phyloP scores from a whole-genome alignment of 2,329 filamentous ascomycete species.

The Aspergillus pseudoglaucus region DNA sequence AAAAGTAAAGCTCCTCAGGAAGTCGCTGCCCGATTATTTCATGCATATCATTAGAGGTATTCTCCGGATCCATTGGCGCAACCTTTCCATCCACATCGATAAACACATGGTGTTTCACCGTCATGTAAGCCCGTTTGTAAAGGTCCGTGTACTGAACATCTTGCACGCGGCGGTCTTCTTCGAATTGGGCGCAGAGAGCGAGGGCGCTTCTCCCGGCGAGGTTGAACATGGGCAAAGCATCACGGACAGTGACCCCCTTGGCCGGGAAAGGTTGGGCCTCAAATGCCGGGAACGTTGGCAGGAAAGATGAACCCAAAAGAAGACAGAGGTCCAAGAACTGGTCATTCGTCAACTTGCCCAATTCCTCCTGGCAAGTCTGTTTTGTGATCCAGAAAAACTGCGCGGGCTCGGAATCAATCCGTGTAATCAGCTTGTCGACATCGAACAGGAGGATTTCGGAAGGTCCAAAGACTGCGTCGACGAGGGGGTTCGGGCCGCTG shows the following conservation, averaged over 20 bases:
- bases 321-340: conserved; percentile 79
- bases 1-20: conserved; percentile 84
- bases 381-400: conserved; percentile 60
- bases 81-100: conserved; percentile 72
- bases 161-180: conserved; percentile 67
- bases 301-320: conserved; percentile 73
- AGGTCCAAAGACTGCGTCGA: conserved; percentile 73
- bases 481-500: conserved; percentile 59
- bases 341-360: conserved; percentile 59
- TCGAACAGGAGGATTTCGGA: conserved; percentile 82
- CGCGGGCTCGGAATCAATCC: conserved; percentile 50
- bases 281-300: conserved; percentile 72
- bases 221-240: conserved; percentile 72
- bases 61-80: conserved; percentile 64
- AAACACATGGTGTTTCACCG: conserved; percentile 80
- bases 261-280: conserved; percentile 53
- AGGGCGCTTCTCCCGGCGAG: conserved; percentile 61
- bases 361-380: conserved; percentile 61
- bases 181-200: conserved; percentile 67
- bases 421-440: conserved; percentile 65
- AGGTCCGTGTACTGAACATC: conserved; percentile 74
- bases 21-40: conserved; percentile 86
- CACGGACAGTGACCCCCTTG: conserved; percentile 57
- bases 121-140: conserved; percentile 78
- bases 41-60: conserved; percentile 75